phyloP scores from a whole-genome alignment of 495 filamentous ascomycete genomes.

The Tetracladium setigerum region DNA sequence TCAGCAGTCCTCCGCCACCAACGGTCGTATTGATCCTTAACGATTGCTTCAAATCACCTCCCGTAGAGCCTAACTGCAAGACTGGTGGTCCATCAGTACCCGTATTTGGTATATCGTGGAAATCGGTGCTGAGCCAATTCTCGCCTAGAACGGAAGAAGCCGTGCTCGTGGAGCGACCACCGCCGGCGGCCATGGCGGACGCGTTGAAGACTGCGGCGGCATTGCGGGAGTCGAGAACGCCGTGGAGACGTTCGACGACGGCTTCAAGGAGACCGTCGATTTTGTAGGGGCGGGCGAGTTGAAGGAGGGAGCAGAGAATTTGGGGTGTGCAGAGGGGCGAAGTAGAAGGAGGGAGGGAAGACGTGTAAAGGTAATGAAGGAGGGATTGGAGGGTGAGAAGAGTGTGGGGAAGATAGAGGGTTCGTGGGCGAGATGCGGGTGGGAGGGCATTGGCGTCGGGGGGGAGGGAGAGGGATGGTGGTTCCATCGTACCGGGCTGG shows the following conservation, averaged over 20 bases:
- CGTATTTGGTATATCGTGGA: slow-evolving; percentile 7
- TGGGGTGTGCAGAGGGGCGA: slow-evolving; percentile 87
- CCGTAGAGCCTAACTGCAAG: slow-evolving; percentile 3
- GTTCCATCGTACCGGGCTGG: slow-evolving; percentile 23
- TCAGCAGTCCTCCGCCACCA: slow-evolving; percentile 24
- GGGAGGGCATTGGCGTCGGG: slow-evolving; percentile 43
- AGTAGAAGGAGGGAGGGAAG: slow-evolving; percentile 65
- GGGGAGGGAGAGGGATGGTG: slow-evolving; percentile 32
- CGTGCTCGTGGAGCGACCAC: slow-evolving; percentile 49
- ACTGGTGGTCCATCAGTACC: background rate
- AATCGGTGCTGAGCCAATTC: slow-evolving; percentile 14
- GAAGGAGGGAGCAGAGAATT: slow-evolving; percentile 89
- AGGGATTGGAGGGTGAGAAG: slow-evolving; percentile 79
- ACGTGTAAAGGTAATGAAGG: slow-evolving; percentile 89
- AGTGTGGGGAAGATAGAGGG: slow-evolving; percentile 90
- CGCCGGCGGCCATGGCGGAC: slow-evolving; percentile 94
- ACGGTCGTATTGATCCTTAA: slow-evolving; percentile 25
- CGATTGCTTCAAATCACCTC: slow-evolving; percentile 12
- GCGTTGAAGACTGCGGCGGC: slow-evolving; percentile 97
- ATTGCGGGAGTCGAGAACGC: slow-evolving; percentile 83
- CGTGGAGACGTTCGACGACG: slow-evolving; percentile 83
- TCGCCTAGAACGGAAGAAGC: slow-evolving; percentile 8
- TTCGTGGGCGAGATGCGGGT: slow-evolving; percentile 69
- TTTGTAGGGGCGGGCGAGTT: slow-evolving; percentile 87
- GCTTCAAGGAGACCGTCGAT: slow-evolving; percentile 89